Conservation (phyloP, 2,329 filamentous ascomycete genomes). For the Teratosphaeria epicoccoides region DNA sequence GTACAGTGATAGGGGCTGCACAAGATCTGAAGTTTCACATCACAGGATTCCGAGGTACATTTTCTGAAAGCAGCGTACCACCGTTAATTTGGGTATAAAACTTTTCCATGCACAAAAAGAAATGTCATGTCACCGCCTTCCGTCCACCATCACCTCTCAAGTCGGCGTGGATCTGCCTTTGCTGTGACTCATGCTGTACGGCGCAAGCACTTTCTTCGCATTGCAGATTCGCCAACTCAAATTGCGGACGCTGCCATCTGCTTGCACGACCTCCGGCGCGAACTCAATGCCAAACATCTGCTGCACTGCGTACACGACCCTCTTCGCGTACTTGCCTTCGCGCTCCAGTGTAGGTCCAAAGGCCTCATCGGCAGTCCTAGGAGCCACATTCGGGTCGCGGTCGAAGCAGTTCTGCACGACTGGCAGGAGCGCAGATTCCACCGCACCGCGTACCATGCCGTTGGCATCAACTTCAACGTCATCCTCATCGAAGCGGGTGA, state of each 20-base stretch:
- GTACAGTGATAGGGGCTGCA: too few relatives aligned
- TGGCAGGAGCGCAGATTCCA: conserved; percentile 69
- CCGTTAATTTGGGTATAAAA: background rate
- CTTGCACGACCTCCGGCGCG: conserved; percentile 79
- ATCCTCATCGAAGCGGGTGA: conserved; percentile 60
- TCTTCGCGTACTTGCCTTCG: conserved; percentile 76
- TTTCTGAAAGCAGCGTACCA: too few relatives aligned
- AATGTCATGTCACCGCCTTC: background rate
- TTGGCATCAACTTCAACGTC: conserved; percentile 43
- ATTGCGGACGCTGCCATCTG: conserved; percentile 82
- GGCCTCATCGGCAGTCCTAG: conserved; percentile 62
- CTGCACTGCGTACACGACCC: conserved; percentile 87
- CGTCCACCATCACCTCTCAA: background rate
- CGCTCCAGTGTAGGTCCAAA: conserved; percentile 80
- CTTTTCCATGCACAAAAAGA: background rate
- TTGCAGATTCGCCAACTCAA: conserved; percentile 91
- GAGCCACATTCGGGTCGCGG: conserved; percentile 80
- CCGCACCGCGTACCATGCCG: conserved; percentile 53
- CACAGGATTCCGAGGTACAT: too few relatives aligned
- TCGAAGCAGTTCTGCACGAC: conserved; percentile 89
- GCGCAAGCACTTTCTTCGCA: conserved; percentile 75
- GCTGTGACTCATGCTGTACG: conserved; percentile 29
- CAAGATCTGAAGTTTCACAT: too few relatives aligned
- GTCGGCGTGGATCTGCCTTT: conserved; percentile 6
- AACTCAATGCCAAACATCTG: conserved; percentile 97